Conservation (phyloP, 2,329 filamentous ascomycete genomes). For the Neopestalotiopsis sp. region DNA sequence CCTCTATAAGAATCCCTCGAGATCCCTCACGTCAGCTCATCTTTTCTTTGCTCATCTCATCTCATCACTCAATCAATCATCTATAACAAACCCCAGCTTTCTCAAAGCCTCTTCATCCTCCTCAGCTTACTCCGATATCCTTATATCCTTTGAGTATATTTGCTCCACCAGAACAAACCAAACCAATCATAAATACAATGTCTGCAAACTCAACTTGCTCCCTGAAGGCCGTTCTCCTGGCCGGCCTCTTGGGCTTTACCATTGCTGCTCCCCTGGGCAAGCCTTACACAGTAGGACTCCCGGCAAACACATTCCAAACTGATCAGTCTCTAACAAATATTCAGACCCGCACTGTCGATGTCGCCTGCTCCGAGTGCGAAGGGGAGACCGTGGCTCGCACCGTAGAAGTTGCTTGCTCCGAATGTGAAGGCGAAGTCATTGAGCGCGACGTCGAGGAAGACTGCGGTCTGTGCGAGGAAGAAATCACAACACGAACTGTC, state of each 20-base stretch:
- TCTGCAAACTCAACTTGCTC: neutral
- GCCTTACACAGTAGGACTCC: neutral
- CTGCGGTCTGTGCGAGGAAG: neutral
- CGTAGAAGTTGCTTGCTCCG: neutral
- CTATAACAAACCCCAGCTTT: neutral
- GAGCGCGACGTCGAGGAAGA: neutral
- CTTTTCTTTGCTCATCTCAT: constrained; percentile 3
- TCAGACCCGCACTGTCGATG: neutral
- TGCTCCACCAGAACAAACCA: neutral
- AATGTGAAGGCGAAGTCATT: neutral
- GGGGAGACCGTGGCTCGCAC: neutral
- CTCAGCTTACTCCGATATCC: neutral
- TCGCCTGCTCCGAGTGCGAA: neutral
- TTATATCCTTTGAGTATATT: neutral
- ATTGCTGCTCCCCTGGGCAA: constrained; percentile 1
- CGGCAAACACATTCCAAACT: neutral
- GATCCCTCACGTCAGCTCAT: constrained; percentile 7
- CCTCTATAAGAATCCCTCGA: constrained; percentile 4
- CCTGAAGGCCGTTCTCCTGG: constrained; percentile 8
- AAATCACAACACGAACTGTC: neutral
- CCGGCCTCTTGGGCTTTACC: neutral
- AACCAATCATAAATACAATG: constrained; percentile 8
- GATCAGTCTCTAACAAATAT: neutral
- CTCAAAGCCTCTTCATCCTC: neutral
- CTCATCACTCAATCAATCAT: neutral